Conservation (phyloP, 805 yeast species). For the Saturnispora halmiae region DNA sequence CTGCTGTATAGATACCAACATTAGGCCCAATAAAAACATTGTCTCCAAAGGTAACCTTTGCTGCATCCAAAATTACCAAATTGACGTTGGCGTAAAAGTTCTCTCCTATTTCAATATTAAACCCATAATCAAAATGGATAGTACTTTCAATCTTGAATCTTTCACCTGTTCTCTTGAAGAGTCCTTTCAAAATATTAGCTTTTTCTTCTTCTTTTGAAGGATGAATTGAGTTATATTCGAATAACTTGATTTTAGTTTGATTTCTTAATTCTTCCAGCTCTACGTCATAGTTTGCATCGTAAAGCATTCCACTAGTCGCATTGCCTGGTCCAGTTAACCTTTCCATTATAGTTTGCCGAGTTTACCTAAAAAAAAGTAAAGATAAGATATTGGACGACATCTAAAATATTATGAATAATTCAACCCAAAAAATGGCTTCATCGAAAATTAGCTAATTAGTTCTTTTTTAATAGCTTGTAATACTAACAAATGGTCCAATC, state of each 20-base stretch:
- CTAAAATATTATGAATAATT: too few relatives aligned
- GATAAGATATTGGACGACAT: not conserved
- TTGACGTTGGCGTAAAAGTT: conserved; percentile 54
- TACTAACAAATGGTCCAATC: too few relatives aligned
- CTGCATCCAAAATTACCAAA: conserved; percentile 46
- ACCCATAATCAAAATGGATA: conserved; percentile 57
- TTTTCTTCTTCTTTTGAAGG: conserved; percentile 2
- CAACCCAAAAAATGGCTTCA: too few relatives aligned
- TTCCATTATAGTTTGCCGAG: not conserved
- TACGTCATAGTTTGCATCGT: conserved; percentile 5
- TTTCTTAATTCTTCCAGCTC: conserved; percentile 3
- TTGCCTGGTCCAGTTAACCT: not conserved
- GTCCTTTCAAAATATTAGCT: not conserved
- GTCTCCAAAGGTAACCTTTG: conserved; percentile 53
- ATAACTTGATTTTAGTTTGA: not conserved
- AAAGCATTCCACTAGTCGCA: conserved; percentile 5
- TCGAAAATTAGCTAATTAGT: too few relatives aligned
- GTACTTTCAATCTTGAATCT: conserved; percentile 37
- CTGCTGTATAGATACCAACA: conserved; percentile 49
- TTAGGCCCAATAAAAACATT: conserved; percentile 56
- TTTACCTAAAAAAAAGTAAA: not conserved
- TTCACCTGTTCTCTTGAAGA: not conserved
- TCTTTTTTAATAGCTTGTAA: too few relatives aligned
- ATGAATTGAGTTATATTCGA: conserved; percentile 2
- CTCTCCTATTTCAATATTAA: conserved; percentile 49